Percentiles rank a stretch among this genome's conserved stretches.
Conservation (phyloP, 176 grass and related monocot species). For the Avena eriantha region DNA sequence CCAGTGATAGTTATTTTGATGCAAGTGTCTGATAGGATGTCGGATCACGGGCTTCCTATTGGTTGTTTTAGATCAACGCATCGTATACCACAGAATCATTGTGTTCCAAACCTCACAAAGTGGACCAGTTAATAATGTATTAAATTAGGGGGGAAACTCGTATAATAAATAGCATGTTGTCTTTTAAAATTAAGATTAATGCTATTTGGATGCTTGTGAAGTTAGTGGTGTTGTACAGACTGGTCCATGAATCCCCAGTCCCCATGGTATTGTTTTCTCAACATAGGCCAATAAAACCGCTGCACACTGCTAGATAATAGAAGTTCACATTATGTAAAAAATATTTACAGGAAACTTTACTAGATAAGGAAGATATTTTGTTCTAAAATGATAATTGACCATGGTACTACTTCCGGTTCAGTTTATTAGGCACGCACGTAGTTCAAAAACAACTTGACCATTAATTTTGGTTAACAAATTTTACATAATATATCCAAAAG, state of each 20-base stretch:
- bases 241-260: constrained; percentile 37
- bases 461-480: too few relatives aligned
- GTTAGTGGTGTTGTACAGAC: constrained; percentile 53
- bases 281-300: constrained; percentile 34
- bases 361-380: not conserved
- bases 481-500: too few relatives aligned
- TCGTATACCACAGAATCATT: constrained; percentile 24
- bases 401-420: too few relatives aligned
- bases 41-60: constrained; percentile 29
- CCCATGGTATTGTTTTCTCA: constrained; percentile 41
- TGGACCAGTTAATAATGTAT: constrained; percentile 41
- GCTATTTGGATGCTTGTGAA: constrained; percentile 54
- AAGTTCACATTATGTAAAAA: not conserved
- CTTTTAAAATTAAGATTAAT: constrained; percentile 46
- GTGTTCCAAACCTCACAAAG: constrained; percentile 37
- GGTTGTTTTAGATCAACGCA: constrained; percentile 38
- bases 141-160: constrained; percentile 12
- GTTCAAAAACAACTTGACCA: too few relatives aligned
- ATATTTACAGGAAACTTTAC: not conserved
- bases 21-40: constrained; percentile 37
- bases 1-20: not conserved
- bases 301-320: not conserved
- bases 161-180: constrained; percentile 40
- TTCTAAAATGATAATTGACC: constrained; percentile 4
- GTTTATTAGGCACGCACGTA: too few relatives aligned